Evolutionary conservation across 176 grass and related monocot genomes (phyloP).

Genomic region (Typha latifolia): DNA sequence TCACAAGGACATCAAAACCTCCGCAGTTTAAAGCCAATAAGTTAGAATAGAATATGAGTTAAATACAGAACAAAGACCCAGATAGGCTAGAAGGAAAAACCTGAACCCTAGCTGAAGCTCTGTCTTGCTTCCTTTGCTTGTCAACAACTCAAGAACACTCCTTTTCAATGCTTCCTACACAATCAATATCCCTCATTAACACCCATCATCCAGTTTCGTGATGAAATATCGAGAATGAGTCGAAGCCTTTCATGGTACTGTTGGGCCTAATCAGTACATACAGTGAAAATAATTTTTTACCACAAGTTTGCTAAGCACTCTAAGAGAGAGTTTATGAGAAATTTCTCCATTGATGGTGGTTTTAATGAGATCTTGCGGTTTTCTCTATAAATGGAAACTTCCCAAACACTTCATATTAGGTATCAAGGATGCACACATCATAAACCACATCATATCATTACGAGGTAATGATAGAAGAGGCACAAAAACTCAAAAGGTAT

Average conservation of each 20-base stretch:
- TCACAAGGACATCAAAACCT: constrained; percentile 11
- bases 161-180: constrained; percentile 59
- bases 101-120: constrained; percentile 92
- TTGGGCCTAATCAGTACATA: no score
- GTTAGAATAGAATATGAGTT: neutral
- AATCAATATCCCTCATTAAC: neutral
- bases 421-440: no score
- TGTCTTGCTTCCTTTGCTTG: constrained; percentile 61
- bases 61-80: neutral
- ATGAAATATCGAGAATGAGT: neutral
- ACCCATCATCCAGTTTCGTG: neutral
- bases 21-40: constrained; percentile 16
- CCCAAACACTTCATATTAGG: no score
- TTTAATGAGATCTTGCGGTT: no score
- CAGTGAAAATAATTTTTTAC: no score
- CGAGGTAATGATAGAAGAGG: no score
- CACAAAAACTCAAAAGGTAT: neutral
- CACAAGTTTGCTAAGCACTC: no score
- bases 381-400: no score
- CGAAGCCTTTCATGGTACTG: neutral
- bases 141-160: constrained; percentile 62
- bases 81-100: constrained; percentile 24
- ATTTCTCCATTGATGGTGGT: no score
- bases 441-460: no score
- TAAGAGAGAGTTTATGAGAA: no score